Conservation (phyloP, 1,139 yeast species). For the Kurtzmaniella natalensis region DNA sequence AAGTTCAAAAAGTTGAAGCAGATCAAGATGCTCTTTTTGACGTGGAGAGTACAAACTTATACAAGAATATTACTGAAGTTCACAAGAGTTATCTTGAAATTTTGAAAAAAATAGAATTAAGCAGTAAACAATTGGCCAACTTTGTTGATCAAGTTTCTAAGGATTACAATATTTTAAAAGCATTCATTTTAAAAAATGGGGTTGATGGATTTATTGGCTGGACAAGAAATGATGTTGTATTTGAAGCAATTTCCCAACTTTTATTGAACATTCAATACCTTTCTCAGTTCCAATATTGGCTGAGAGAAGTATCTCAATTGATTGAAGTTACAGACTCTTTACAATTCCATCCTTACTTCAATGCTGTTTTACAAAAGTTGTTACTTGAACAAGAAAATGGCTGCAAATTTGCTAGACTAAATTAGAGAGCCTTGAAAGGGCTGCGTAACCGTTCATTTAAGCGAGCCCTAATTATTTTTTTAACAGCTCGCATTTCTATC, state of each 20-base stretch:
- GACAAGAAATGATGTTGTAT: constrained; percentile 15
- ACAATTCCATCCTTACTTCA: constrained; percentile 2
- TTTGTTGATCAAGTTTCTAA: constrained; percentile 4
- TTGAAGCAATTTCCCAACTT: constrained; percentile 8
- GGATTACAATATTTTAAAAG: neutral
- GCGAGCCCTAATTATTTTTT: neutral
- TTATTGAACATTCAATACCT: constrained; percentile 5
- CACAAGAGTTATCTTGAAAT: constrained; percentile 1
- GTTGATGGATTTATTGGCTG: constrained; percentile 17
- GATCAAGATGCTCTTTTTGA: constrained; percentile 21
- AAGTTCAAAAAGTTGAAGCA: neutral
- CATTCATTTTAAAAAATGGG: constrained; percentile 7
- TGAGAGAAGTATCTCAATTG: neutral
- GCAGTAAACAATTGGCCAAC: neutral
- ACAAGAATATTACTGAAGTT: constrained; percentile 18
- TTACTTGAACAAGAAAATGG: neutral
- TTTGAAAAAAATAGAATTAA: neutral
- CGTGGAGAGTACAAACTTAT: constrained; percentile 28
- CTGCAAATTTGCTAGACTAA: constrained; percentile 6
- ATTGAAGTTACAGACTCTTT: neutral
- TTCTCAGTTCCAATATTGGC: neutral
- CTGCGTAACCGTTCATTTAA: neutral
- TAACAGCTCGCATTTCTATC: constrained; percentile 1
- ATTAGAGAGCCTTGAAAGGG: too few relatives aligned
- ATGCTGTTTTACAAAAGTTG: neutral